Base-by-base conservation (phyloP, 768 basidiomycete species). In the Tylopilus plumbeoviolaceoides region DNA sequence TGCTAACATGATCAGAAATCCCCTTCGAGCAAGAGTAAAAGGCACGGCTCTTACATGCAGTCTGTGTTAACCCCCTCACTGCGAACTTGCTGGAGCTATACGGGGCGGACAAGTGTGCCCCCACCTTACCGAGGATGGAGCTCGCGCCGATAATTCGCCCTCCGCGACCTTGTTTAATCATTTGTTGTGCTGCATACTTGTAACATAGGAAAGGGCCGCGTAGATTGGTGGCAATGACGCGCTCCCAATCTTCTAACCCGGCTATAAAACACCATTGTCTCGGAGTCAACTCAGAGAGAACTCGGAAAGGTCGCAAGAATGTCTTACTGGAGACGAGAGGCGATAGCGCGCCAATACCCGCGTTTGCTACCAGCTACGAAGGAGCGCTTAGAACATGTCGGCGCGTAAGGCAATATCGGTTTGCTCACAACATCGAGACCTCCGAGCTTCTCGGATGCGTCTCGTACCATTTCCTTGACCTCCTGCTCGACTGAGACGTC, bases 161-260 rank as follows among this genome's bases (percentile, higher is more conserved):
- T 0, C 74, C 72, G 1, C 57, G 58, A 0, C 73, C 73, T 57
- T 74, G 75, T 38, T 60, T 58, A 47, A 76, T 64, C 72, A 76
- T 70, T 48, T 74, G 67, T n/a, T 50, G 14, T 5, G 68, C 73
- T 4, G 75, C 75, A 25, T 70, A 65, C 52, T 73, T 72, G 63
- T 73, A 76, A 55, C 70, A 72, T 18, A 73, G 58, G 53, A 75
- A 72, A 5, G 62, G 42, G 3, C 70, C 70, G 4, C 66, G 59
- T 0, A 60, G 62, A 45, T 77, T 76, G 47, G 72, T 68, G 8
- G 73, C 68, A 50, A 77, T 66, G 5, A 68, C 45, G 59, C 61
- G 64, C 58, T 82, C 72, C 72, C 70, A 76, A 0, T 72, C 66
- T 4, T 72, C 68, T 3, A 66, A 44, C 3, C 65, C 61, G 6